These are phyloP conservation scores for Urtica urens DNA, from an alignment of 306 rosid species.

Conservation along the genomic window DNA sequence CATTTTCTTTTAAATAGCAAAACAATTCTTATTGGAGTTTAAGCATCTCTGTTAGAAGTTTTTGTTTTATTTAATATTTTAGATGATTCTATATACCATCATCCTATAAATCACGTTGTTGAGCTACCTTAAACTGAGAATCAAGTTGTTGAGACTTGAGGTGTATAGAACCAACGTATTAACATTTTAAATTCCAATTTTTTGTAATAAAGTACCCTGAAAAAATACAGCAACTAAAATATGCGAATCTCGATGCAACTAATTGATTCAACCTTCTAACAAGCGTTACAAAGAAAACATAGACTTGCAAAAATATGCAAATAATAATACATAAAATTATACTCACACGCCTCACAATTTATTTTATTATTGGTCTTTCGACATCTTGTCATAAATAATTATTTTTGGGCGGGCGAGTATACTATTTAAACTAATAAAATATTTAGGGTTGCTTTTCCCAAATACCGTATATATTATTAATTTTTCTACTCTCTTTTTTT, in stretches of 20 bases:
- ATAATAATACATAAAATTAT: not conserved
- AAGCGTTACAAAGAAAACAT: too few relatives aligned
- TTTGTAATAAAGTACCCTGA: not conserved
- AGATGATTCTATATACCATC: not conserved
- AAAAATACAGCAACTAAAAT: not conserved
- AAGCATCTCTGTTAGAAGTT: too few relatives aligned
- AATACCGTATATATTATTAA: not conserved
- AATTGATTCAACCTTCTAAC: not conserved
- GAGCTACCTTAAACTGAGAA: not conserved
- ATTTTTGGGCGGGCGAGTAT: not conserved
- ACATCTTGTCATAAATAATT: not conserved
- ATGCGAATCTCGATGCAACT: constrained; percentile 1
- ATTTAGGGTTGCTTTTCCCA: not conserved
- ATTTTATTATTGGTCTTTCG: not conserved
- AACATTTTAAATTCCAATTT: not conserved
- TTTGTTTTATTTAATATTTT: not conserved
- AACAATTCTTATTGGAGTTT: too few relatives aligned
- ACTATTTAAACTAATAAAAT: not conserved
- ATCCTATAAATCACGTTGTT: constrained; percentile 3
- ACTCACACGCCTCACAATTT: constrained; percentile 2
- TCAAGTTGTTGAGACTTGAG: constrained; percentile 2
- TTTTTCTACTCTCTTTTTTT: not conserved
- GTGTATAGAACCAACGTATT: not conserved
- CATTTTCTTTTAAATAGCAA: too few relatives aligned
- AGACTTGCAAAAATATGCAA: not conserved